phyloP scores from a whole-genome alignment of 2,329 filamentous ascomycete genomes.

The Paracoccidioides brasiliensis region DNA sequence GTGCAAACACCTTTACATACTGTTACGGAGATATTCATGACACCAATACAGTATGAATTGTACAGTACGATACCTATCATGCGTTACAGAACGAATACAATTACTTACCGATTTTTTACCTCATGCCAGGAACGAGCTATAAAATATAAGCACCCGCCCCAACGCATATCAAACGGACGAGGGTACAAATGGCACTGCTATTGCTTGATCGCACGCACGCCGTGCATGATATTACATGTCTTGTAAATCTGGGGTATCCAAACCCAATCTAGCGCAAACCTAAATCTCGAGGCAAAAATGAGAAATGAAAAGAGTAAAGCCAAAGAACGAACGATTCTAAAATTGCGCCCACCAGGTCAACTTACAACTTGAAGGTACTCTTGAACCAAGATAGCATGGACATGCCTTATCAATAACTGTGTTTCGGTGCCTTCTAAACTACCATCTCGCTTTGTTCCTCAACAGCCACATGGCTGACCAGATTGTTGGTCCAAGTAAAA shows the following conservation, averaged over 20 bases:
- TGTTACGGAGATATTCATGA: too few relatives aligned
- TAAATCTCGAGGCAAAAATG: not conserved
- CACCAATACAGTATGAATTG: not conserved
- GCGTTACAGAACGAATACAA: too few relatives aligned
- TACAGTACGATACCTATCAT: not conserved
- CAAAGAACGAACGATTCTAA: not conserved
- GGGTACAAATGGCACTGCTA: not conserved
- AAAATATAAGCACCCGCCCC: not conserved
- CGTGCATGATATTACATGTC: not conserved
- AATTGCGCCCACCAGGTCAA: not conserved
- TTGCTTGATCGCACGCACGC: not conserved
- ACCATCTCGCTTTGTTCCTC: not conserved
- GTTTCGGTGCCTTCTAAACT: not conserved
- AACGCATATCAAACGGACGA: not conserved
- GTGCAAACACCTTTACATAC: too few relatives aligned
- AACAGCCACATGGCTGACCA: not conserved
- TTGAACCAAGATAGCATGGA: not conserved
- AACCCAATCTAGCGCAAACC: not conserved
- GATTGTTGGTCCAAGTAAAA: not conserved
- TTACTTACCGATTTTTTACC: not conserved
- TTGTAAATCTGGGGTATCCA: not conserved
- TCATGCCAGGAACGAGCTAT: not conserved
- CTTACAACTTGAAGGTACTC: not conserved
- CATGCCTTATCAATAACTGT: not conserved
- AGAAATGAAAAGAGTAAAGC: not conserved